These are phyloP conservation scores for Hemisphaericaspora subhashii DNA, from an alignment of 1,139 yeast species.

Conservation along the genomic window DNA sequence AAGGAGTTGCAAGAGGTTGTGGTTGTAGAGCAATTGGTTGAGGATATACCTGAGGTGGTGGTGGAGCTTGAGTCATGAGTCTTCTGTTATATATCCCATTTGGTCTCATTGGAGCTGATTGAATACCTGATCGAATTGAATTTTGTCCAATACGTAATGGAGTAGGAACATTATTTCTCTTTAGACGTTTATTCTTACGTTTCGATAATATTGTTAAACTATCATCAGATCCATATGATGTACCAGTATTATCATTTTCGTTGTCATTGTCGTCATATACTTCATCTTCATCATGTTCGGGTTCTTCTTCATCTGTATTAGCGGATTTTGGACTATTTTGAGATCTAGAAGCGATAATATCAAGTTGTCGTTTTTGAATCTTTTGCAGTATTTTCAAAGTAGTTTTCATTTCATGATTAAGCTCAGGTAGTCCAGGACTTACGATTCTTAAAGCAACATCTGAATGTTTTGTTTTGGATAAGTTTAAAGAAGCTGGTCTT, in stretches of 20 bases:
- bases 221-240: slow-evolving; percentile 15
- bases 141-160: slow-evolving; percentile 32
- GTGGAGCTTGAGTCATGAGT: slow-evolving; percentile 5
- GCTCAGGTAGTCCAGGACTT: slow-evolving; percentile 52
- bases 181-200: slow-evolving; percentile 33
- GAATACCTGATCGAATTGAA: slow-evolving; percentile 30
- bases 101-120: slow-evolving; percentile 44
- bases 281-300: slow-evolving; percentile 11
- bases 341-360: slow-evolving; percentile 44
- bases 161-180: slow-evolving; percentile 45
- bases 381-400: slow-evolving; percentile 46
- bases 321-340: background rate
- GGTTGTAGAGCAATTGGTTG: slow-evolving; percentile 6
- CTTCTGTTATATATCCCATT: slow-evolving; percentile 8
- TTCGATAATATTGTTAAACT: slow-evolving; percentile 10
- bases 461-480: slow-evolving; percentile 12
- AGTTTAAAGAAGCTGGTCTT: slow-evolving; percentile 21
- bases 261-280: slow-evolving; percentile 8
- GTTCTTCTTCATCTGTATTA: slow-evolving; percentile 10
- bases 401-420: slow-evolving; percentile 46
- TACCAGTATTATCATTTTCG: slow-evolving; percentile 4
- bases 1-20: slow-evolving; percentile 4
- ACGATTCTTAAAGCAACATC: slow-evolving; percentile 41
- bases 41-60: slow-evolving; percentile 11
- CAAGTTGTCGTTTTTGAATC: slow-evolving; percentile 50